These are phyloP conservation scores for Phaeosphaeria sp. DNA, from an alignment of 2,329 filamentous ascomycete species.

Conservation along the genomic window DNA sequence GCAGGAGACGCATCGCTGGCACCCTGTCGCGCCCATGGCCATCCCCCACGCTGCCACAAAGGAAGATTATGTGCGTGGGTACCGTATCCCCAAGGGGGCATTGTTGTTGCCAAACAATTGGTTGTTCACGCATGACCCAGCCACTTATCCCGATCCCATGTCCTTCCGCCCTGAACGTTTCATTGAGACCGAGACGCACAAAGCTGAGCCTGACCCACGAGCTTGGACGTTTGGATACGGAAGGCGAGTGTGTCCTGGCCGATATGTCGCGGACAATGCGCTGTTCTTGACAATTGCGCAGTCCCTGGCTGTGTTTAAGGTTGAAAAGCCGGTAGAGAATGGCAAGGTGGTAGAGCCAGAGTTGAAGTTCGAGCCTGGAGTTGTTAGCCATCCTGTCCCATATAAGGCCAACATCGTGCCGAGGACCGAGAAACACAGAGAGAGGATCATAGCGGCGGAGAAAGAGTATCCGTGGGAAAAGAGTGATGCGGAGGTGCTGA, in stretches of 20 bases:
- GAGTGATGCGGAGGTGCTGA: conserved; percentile 41
- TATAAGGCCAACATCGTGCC: conserved; percentile 46
- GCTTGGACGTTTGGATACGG: conserved; percentile 51
- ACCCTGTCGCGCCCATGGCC: conserved; percentile 39
- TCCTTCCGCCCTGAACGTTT: conserved; percentile 57
- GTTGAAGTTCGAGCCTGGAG: conserved; percentile 46
- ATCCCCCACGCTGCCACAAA: conserved; percentile 40
- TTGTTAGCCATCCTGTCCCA: conserved; percentile 49
- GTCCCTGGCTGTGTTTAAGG: conserved; percentile 56
- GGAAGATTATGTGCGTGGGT: conserved; percentile 49
- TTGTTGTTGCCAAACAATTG: conserved; percentile 49
- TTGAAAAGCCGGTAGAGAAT: conserved; percentile 48
- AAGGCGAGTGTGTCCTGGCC: conserved; percentile 53
- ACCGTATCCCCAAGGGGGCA: conserved; percentile 53
- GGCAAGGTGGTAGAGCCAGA: conserved; percentile 48
- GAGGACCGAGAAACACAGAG: conserved; percentile 40
- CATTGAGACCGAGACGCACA: conserved; percentile 33
- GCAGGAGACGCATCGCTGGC: conserved; percentile 56
- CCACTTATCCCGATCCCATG: conserved; percentile 46
- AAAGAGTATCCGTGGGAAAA: conserved; percentile 48
- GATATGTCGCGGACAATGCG: conserved; percentile 51
- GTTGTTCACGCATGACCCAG: conserved; percentile 53
- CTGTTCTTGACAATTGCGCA: conserved; percentile 54
- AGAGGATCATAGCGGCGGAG: conserved; percentile 45
- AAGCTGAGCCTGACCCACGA: conserved; percentile 50